Conservation (phyloP, 1,139 yeast genomes). For the Yamadazyma diddensiae region DNA sequence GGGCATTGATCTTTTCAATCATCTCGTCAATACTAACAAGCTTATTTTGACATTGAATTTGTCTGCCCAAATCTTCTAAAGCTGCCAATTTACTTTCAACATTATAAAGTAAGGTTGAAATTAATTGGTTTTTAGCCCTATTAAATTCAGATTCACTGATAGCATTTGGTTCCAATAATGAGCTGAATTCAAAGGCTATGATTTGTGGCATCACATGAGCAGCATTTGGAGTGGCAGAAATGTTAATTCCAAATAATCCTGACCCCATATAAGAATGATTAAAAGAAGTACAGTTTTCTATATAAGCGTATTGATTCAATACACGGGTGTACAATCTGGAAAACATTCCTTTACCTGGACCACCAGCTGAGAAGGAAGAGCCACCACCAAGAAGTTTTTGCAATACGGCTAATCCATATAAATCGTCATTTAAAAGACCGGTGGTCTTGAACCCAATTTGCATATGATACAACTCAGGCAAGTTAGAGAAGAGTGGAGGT, state of each 20-base stretch:
- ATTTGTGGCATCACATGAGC: slow-evolving; percentile 82
- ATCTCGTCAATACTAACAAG: slow-evolving; percentile 80
- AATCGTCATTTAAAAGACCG: slow-evolving; percentile 79
- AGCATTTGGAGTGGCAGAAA: slow-evolving; percentile 82
- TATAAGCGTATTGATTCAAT: slow-evolving; percentile 84
- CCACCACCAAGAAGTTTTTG: slow-evolving; percentile 97
- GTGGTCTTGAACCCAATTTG: slow-evolving; percentile 88
- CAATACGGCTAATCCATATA: slow-evolving; percentile 85
- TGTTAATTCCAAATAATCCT: slow-evolving; percentile 87
- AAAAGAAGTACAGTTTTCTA: slow-evolving; percentile 85
- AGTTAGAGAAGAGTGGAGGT: slow-evolving; percentile 64
- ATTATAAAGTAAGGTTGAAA: slow-evolving; percentile 88
- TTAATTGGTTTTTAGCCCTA: slow-evolving; percentile 89
- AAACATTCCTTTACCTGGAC: slow-evolving; percentile 99
- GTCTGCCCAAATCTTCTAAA: slow-evolving; percentile 93
- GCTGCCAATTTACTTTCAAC: slow-evolving; percentile 89
- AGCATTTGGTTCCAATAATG: slow-evolving; percentile 56
- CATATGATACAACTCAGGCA: slow-evolving; percentile 82
- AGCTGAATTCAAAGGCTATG: slow-evolving; percentile 70
- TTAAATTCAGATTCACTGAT: slow-evolving; percentile 69
- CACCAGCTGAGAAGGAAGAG: slow-evolving; percentile 97
- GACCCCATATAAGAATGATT: slow-evolving; percentile 89
- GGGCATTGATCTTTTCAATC: slow-evolving; percentile 69
- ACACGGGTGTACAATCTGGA: slow-evolving; percentile 90
- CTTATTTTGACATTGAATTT: slow-evolving; percentile 79